A percentile compares a stretch with the other conserved stretches of the same genome.
These are phyloP conservation scores for Mrakia hoshinonis DNA, from an alignment of 768 basidiomycete genomes.

Conservation along the genomic window DNA sequence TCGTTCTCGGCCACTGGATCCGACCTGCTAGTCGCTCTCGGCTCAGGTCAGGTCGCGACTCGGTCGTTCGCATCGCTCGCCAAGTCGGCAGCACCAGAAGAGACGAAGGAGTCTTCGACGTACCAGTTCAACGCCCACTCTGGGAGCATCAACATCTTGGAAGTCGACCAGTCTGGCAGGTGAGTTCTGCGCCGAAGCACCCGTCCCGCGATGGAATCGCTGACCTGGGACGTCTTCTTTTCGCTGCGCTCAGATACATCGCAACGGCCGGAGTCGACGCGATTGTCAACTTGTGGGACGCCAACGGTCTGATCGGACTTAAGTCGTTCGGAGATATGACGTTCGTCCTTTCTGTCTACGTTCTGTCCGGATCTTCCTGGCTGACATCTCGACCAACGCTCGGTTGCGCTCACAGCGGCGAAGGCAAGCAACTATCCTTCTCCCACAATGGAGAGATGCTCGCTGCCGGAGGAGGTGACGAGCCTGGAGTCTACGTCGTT, in stretches of 20 bases:
- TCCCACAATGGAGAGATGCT: constrained; percentile 19
- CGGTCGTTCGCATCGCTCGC: constrained; percentile 19
- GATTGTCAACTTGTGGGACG: constrained; percentile 22
- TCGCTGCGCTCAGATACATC: neutral
- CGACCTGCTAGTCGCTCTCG: constrained; percentile 3
- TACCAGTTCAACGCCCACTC: neutral
- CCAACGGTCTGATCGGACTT: constrained; percentile 16
- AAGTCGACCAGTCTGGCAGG: neutral
- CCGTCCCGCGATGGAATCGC: neutral
- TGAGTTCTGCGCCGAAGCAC: neutral
- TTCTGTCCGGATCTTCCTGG: neutral
- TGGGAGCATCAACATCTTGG: neutral
- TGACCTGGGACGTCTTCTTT: neutral
- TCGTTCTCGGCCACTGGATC: constrained; percentile 16
- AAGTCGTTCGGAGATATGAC: constrained; percentile 21
- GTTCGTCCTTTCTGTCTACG: constrained; percentile 11
- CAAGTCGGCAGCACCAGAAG: neutral
- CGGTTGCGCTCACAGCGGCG: constrained; percentile 4
- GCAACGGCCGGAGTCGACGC: constrained; percentile 19
- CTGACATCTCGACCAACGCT: neutral
- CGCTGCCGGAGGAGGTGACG: constrained; percentile 18
- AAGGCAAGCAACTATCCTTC: constrained; percentile 15
- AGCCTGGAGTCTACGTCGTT: constrained; percentile 17
- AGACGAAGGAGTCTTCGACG: neutral
- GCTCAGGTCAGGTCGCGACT: constrained; percentile 1